Evolutionary conservation across 2,329 filamentous ascomycete species (phyloP).

Genomic region (Epichloe festucae): DNA sequence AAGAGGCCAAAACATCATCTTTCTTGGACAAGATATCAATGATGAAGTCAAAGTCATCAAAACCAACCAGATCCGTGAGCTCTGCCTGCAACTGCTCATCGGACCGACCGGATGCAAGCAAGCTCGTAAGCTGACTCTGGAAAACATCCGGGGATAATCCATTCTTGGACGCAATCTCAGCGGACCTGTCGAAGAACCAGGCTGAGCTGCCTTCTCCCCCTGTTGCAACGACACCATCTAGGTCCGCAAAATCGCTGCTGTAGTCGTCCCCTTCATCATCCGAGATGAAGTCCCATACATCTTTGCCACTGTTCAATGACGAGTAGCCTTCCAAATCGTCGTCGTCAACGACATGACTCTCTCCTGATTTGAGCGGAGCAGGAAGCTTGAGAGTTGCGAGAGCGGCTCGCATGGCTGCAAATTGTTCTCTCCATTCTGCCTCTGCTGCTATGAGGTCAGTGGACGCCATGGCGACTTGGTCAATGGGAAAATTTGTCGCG

Average conservation of each 20-base stretch:
- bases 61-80: constrained; percentile 81
- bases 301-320: constrained; percentile 53
- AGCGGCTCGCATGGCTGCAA: constrained; percentile 74
- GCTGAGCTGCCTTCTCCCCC: constrained; percentile 31
- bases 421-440: constrained; percentile 70
- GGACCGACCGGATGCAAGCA: constrained; percentile 52
- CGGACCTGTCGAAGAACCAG: constrained; percentile 64
- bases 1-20: constrained; percentile 45
- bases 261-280: constrained; percentile 54
- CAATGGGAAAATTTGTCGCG: not conserved
- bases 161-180: constrained; percentile 50
- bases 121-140: constrained; percentile 61
- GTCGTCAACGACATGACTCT: constrained; percentile 47
- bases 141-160: constrained; percentile 59
- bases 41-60: constrained; percentile 85
- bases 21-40: constrained; percentile 78
- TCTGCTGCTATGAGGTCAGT: constrained; percentile 27
- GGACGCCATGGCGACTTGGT: constrained; percentile 19
- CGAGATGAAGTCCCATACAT: constrained; percentile 88
- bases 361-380: constrained; percentile 25
- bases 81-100: constrained; percentile 87
- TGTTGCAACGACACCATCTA: constrained; percentile 30
- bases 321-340: constrained; percentile 47
- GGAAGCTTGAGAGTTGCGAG: constrained; percentile 58
- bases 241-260: constrained; percentile 52